A percentile compares a stretch with the other conserved stretches of the same genome.
Evolutionary conservation across 306 rosid species (phyloP).

Genomic region (Cucurbita moschata): DNA sequence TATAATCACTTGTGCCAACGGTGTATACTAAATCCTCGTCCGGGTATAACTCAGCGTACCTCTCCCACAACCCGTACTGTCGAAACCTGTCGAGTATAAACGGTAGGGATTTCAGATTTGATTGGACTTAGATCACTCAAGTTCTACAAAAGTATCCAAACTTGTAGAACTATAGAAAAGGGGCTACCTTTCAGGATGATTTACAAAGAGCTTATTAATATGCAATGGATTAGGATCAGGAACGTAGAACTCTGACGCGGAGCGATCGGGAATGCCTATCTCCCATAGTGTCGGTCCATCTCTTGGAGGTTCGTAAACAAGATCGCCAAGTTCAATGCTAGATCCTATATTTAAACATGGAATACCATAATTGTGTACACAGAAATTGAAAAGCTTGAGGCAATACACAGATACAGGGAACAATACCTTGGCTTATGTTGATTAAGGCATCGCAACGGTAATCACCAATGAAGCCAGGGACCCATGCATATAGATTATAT

Average conservation of each 20-base stretch:
- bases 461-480: constrained; percentile 81
- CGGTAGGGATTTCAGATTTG: neutral
- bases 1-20: constrained; percentile 67
- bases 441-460: constrained; percentile 39
- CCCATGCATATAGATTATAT: constrained; percentile 84
- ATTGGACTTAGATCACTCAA: neutral
- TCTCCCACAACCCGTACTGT: constrained; percentile 82
- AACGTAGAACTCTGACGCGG: constrained; percentile 79
- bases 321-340: constrained; percentile 44
- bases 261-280: constrained; percentile 83
- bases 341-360: constrained; percentile 27
- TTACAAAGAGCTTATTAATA: constrained; percentile 48
- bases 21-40: constrained; percentile 58
- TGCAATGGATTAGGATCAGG: constrained; percentile 76
- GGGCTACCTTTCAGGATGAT: constrained; percentile 76
- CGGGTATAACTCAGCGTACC: constrained; percentile 70
- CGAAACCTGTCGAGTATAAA: constrained; percentile 46
- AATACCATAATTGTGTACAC: neutral
- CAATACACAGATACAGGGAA: neutral
- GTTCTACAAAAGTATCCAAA: neutral
- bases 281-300: constrained; percentile 95
- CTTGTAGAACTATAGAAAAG: neutral
- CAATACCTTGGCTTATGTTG: constrained; percentile 45
- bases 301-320: constrained; percentile 70
- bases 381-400: neutral